Percentiles rank a stretch among this genome's conserved stretches.
Evolutionary conservation across 129 eudicot species (phyloP).

Genomic region (Ambrosia trifida): DNA sequence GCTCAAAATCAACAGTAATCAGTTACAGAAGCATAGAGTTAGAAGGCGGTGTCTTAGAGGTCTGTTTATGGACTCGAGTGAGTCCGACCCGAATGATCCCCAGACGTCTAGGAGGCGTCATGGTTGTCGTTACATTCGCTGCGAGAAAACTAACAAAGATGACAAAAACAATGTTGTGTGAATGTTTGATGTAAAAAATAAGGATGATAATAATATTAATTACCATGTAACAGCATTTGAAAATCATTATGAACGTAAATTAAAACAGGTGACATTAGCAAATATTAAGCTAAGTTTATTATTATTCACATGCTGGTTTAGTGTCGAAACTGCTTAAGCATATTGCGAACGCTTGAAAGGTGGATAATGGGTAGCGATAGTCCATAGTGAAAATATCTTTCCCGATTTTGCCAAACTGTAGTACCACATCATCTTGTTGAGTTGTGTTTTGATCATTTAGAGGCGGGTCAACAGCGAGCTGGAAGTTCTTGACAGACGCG

Average conservation of each 20-base stretch:
- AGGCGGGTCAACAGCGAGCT: slow-evolving; percentile 49
- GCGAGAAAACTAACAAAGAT: slow-evolving; percentile 41
- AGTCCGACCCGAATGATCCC: slow-evolving; percentile 59
- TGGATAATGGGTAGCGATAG: slow-evolving; percentile 64
- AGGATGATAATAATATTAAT: slow-evolving; percentile 16
- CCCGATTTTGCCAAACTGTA: slow-evolving; percentile 77
- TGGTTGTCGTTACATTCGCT: slow-evolving; percentile 64
- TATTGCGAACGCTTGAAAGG: slow-evolving; percentile 76
- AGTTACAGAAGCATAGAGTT: slow-evolving; percentile 39
- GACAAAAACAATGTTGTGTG: slow-evolving; percentile 38
- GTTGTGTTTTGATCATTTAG: slow-evolving; percentile 37
- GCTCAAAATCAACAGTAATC: slow-evolving; percentile 40
- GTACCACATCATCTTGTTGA: slow-evolving; percentile 59
- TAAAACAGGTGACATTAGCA: background rate
- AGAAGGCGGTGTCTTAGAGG: slow-evolving; percentile 72
- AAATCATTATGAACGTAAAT: background rate
- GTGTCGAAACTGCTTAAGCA: slow-evolving; percentile 77
- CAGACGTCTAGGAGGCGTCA: slow-evolving; percentile 73
- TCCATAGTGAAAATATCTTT: slow-evolving; percentile 81
- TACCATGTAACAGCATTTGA: background rate
- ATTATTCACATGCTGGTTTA: slow-evolving; percentile 70
- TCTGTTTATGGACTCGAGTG: slow-evolving; percentile 54
- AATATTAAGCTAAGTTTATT: background rate
- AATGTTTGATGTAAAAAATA: slow-evolving; percentile 4
- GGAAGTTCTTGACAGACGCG: slow-evolving; percentile 84